Evolutionary conservation across 352 stramenopile species (phyloP), one percentile per base, ranked within the genome.

Genomic region (Phytophthora citricola): DNA sequence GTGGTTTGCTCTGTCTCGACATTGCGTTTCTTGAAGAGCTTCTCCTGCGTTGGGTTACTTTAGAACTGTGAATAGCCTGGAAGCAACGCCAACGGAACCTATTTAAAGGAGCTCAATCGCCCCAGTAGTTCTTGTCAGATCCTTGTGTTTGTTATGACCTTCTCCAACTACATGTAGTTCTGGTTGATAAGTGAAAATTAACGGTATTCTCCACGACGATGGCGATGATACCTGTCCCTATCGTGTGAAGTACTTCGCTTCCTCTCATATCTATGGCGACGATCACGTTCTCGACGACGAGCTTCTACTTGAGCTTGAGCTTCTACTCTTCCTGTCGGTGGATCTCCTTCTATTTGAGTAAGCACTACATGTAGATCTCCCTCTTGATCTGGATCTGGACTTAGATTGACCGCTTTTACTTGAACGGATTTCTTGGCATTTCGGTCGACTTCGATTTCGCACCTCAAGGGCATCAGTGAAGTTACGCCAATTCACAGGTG

Each of bases 381-480:
- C 41, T 62, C 49, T 60, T 46, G 49, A 59, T 24, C 43, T 66
- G 22, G 66, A 73, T 61, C 48, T 44, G 2, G 68, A 69, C 15
- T 47, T 58, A 10, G 49, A 64, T 29, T 31, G 36, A 46, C 43
- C 47, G 10, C 12, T 49, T 22, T 24, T 46, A 4, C 32, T 43
- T 31, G 38, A 56, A 36, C 22, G 17, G 5, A 41, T 45, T 26
- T 49, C 24, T 10, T 48, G 49, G 14, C 52, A 15, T 43, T 26
- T 49, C 17, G 49, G 17, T 45, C 60, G 53, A 59, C 31, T 69
- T 60, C 57, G 69, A 47, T 85, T 79, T 15, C 77, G 74, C 14
- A 85, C 74, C 31, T 60, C 34, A 20, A 85, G 71, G 9, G 77
- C 62, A 61, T 83, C 74, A 5, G 74, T 83, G 38, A 67, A 69